A percentile compares a stretch with the other conserved stretches of the same genome.
These are phyloP conservation scores for Leishmania guyanensis DNA, from an alignment of 208 protist genomes.

Conservation along the genomic window DNA sequence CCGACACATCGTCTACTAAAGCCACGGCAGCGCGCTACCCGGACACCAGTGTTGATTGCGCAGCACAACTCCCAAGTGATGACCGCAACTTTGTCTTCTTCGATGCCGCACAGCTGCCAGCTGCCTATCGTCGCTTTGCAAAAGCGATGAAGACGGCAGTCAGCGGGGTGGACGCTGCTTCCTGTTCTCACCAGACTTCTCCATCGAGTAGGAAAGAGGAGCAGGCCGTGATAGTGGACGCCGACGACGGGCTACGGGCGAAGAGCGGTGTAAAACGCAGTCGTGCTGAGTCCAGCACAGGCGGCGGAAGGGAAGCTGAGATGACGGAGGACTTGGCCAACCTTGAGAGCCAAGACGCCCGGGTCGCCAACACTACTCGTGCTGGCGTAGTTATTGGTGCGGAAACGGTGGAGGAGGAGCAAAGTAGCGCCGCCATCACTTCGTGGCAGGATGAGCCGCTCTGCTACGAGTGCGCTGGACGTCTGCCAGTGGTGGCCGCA, in stretches of 20 bases:
- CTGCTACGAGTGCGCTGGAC: constrained; percentile 75
- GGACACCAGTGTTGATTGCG: not conserved
- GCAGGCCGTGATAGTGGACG: not conserved
- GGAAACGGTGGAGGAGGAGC: not conserved
- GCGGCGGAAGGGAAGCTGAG: not conserved
- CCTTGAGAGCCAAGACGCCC: not conserved
- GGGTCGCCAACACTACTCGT: not conserved
- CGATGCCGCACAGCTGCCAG: constrained; percentile 21
- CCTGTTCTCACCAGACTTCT: not conserved
- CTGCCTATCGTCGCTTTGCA: constrained; percentile 10
- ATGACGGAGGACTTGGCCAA: not conserved
- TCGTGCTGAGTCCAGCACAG: not conserved
- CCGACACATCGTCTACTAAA: not conserved
- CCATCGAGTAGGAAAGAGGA: not conserved
- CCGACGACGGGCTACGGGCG: not conserved
- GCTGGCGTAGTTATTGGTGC: not conserved
- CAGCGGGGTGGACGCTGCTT: not conserved
- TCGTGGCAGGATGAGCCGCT: constrained; percentile 34
- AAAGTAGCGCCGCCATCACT: not conserved
- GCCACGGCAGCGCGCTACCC: not conserved
- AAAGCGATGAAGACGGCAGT: not conserved
- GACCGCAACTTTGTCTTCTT: constrained; percentile 21
- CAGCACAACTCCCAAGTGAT: not conserved
- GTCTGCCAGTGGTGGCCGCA: constrained; percentile 54
- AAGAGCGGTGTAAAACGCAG: constrained; percentile 1